Evolutionary conservation across 345 rosid genomes (phyloP).

Genomic region (Gossypioides kirkii): DNA sequence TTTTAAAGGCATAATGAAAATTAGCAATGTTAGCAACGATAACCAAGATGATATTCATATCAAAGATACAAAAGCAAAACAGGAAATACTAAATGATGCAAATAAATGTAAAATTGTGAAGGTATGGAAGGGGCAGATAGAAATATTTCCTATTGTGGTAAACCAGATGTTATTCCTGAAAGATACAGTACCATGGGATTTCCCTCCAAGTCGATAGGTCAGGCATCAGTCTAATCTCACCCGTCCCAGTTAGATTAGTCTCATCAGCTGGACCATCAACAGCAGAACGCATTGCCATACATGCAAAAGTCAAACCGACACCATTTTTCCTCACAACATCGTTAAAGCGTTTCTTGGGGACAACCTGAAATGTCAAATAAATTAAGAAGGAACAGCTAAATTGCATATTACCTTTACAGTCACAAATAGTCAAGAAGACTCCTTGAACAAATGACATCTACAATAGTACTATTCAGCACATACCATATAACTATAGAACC

Average conservation of each 20-base stretch:
- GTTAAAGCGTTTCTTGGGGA: slow-evolving; percentile 66
- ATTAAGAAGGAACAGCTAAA: not conserved
- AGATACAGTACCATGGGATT: slow-evolving; percentile 65
- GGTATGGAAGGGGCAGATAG: not conserved
- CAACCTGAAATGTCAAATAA: slow-evolving; percentile 44
- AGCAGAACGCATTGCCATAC: slow-evolving; percentile 80
- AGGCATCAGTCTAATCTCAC: slow-evolving; percentile 89
- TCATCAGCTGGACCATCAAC: slow-evolving; percentile 80
- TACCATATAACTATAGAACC: not conserved
- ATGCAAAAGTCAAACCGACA: slow-evolving; percentile 70
- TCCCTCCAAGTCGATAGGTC: slow-evolving; percentile 62
- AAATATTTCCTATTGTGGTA: not conserved
- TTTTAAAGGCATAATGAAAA: not conserved
- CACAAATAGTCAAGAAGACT: not conserved
- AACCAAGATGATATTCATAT: not conserved
- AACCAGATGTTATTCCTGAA: not conserved
- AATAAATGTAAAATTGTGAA: not conserved
- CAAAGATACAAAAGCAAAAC: not conserved
- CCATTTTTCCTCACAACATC: slow-evolving; percentile 60
- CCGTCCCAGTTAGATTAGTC: slow-evolving; percentile 63
- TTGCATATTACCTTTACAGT: not conserved
- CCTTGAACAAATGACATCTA: not conserved
- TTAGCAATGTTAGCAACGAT: not conserved
- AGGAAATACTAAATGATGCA: not conserved
- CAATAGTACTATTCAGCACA: not conserved